Evolutionary conservation across 2,329 filamentous ascomycete genomes (phyloP), one percentile per base, ranked within the genome.

Genomic region (Epichloe scottii): DNA sequence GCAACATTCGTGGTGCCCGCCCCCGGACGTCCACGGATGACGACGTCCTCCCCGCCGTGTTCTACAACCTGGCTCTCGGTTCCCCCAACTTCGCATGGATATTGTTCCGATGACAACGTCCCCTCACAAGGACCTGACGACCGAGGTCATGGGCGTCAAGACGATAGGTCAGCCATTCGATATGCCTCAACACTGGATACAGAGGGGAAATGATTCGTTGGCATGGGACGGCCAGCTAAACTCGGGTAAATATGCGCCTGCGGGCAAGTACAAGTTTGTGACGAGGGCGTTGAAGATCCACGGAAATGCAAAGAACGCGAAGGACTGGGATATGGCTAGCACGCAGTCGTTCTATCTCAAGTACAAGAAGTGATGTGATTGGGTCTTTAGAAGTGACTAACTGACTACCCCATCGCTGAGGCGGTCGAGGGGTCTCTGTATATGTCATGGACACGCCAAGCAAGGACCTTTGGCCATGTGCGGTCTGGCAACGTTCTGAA

Each of bases 251-350:
- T 75, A 71, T 51, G 74, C 68, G 1, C 70, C 73, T 0, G 63
- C 66, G 1, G 76, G 75, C 5, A 56, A 59, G 37, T 79, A 79
- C 62, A 72, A 70, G 60, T 62, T 78, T 49, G 63, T 63, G 1
- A 63, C 76, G 37, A 68, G 68, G 53, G 71, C 74, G 3, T 59
- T 78, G 54, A 69, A 68, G 54, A 68, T 78, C 52, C 75, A 72
- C 54, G 75, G 76, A 2, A 66, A 78, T 52, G 59, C 62, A 19
- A 58, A 62, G 7, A 63, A 68, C 49, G 49, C 62, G 0, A 61
- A 59, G 2, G 72, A 78, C 47, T 79, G 74, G 60, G 75, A 77
- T 19, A 56, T 62, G 1, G 56, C 59, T 5, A 66, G 71, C 56
- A 68, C 71, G 17, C 60, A 60, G 3, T 46, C 63, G 1, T 77